Percentiles rank a stretch among this genome's conserved stretches.
These are phyloP conservation scores for Geotrichum carabidarum DNA, from an alignment of 1,139 yeast genomes.

Conservation along the genomic window DNA sequence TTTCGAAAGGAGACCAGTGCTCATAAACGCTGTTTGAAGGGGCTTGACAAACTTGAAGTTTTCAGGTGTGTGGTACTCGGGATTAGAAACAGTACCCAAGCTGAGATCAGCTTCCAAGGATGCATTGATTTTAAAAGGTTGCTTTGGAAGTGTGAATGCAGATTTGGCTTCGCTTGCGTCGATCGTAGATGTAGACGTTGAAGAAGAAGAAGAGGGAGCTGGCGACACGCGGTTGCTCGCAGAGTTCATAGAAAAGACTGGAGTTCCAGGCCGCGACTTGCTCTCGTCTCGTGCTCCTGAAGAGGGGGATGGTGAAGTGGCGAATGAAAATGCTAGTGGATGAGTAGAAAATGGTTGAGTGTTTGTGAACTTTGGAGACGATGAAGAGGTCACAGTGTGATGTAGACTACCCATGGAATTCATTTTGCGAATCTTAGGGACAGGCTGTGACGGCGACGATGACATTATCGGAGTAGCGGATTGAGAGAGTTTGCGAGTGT, in stretches of 20 bases:
- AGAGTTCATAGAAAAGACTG: conserved; percentile 1
- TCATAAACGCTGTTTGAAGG: conserved; percentile 74
- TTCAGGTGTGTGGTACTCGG: conserved; percentile 38
- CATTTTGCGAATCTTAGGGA: conserved; percentile 13
- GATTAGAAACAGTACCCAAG: conserved; percentile 16
- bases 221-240: background rate
- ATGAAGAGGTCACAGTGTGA: conserved; percentile 3
- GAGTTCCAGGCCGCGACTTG: background rate
- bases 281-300: conserved; percentile 12
- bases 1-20: conserved; percentile 71
- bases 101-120: conserved; percentile 26
- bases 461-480: background rate
- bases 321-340: conserved; percentile 18
- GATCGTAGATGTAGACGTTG: conserved; percentile 12
- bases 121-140: conserved; percentile 25
- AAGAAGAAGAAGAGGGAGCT: conserved; percentile 11
- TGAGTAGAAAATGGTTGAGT: conserved; percentile 11
- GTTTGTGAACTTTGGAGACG: conserved; percentile 8
- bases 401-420: conserved; percentile 4
- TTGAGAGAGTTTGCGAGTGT: conserved; percentile 2
- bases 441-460: conserved; percentile 12
- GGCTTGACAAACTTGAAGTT: conserved; percentile 72
- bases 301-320: conserved; percentile 19
- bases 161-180: conserved; percentile 7
- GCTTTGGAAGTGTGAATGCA: conserved; percentile 8